These are phyloP conservation scores for Phytophthora pisi DNA, from an alignment of 352 stramenopile species.

Conservation along the genomic window DNA sequence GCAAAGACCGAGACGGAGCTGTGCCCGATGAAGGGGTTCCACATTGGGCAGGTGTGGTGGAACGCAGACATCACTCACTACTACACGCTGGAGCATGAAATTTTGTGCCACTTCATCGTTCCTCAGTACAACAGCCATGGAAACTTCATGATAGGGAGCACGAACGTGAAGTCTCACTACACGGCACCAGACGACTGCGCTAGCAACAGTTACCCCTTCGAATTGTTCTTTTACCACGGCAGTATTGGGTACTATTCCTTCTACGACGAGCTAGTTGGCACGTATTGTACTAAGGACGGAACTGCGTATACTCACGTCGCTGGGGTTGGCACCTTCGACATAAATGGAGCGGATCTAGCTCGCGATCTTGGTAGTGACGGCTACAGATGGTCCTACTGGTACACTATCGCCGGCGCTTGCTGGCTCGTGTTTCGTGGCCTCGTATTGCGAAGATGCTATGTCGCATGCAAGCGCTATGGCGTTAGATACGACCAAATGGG, in stretches of 20 bases:
- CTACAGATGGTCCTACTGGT: conserved; percentile 21
- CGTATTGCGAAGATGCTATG: background rate
- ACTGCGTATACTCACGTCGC: conserved; percentile 5
- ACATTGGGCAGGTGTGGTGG: conserved; percentile 20
- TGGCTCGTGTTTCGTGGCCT: conserved; percentile 4
- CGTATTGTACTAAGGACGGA: conserved; percentile 3
- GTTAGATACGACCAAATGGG: background rate
- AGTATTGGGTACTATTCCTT: conserved; percentile 17
- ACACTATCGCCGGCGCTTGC: background rate
- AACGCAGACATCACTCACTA: conserved; percentile 16
- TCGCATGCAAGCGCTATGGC: conserved; percentile 10
- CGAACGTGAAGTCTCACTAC: background rate
- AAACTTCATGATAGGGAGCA: conserved; percentile 4
- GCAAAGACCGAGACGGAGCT: background rate
- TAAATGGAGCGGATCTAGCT: conserved; percentile 12
- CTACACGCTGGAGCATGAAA: background rate
- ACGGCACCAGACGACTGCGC: conserved; percentile 2
- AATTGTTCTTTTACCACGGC: conserved; percentile 13
- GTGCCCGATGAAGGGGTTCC: conserved; percentile 4
- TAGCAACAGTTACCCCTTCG: background rate
- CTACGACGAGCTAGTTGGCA: conserved; percentile 9
- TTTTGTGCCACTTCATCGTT: conserved; percentile 15
- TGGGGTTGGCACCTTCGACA: conserved; percentile 15
- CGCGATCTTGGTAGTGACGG: background rate
- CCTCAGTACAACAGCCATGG: conserved; percentile 23